Evolutionary conservation across 2,329 filamentous ascomycete genomes (phyloP).

Genomic region (Colletotrichum sp.): DNA sequence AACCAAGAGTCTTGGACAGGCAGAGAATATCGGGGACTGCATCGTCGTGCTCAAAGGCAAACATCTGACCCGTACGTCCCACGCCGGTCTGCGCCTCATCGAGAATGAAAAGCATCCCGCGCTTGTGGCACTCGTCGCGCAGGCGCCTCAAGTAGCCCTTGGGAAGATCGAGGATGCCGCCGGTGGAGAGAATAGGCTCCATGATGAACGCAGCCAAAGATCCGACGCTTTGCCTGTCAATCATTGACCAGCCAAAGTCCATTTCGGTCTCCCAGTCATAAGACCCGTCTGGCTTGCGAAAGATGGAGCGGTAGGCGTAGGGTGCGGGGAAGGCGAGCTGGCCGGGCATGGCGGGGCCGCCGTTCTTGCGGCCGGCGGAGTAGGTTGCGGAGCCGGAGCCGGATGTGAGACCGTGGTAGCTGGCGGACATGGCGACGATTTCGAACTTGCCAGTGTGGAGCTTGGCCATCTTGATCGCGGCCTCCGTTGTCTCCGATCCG

Average conservation of each 20-base stretch:
- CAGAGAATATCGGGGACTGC: constrained; percentile 54
- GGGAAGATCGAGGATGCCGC: constrained; percentile 61
- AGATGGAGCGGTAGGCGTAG: constrained; percentile 66
- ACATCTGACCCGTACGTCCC: constrained; percentile 61
- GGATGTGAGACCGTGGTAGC: constrained; percentile 66
- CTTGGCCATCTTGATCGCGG: constrained; percentile 69
- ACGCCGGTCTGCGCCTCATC: constrained; percentile 67
- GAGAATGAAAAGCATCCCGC: constrained; percentile 62
- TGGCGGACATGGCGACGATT: constrained; percentile 62
- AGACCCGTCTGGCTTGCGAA: constrained; percentile 60
- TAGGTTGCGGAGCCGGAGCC: constrained; percentile 58
- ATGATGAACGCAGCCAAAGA: constrained; percentile 68
- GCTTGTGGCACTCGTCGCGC: constrained; percentile 54
- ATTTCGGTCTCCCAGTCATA: constrained; percentile 72
- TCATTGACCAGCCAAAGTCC: constrained; percentile 64
- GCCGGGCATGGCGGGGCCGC: constrained; percentile 55
- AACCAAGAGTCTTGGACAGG: constrained; percentile 59
- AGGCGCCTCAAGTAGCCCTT: constrained; percentile 59
- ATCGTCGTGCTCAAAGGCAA: constrained; percentile 59
- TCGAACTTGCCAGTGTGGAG: constrained; percentile 67
- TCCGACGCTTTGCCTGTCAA: constrained; percentile 62
- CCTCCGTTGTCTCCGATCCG: constrained; percentile 60
- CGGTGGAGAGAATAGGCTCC: constrained; percentile 62
- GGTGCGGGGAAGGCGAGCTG: constrained; percentile 63
- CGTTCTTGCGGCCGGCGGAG: constrained; percentile 53